Base-by-base conservation (phyloP, 345 rosid genomes). In the Isatis tinctoria region DNA sequence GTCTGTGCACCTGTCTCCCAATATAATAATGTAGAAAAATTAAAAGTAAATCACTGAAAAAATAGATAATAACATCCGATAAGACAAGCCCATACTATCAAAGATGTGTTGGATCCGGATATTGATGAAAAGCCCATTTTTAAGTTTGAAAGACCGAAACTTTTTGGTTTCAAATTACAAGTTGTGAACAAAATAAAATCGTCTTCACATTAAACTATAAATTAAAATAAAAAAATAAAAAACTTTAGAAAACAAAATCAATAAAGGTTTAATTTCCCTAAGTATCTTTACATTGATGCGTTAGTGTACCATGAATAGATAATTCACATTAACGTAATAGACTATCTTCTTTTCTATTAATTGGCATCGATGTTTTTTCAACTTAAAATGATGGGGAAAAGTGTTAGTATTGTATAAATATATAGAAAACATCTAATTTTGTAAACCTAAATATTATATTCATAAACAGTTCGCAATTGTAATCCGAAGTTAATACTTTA, bases 21-120 rank as follows among this genome's bases (percentile, higher is more conserved):
- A 9, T 43, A 43, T 43, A 37, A 69, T 58, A 44, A 43, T 57
- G 10, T 17, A 3, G 8, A 8, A 3, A 27, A 6, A 10, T n/a
- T n/a, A 6, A 24, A 22, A 10, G 26, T 16, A 56, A 27, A 45
- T 27, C 6, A 28, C 17, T 30, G 6, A 8, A 18, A 27, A 26
- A 41, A 53, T 52, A 20, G n/a, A 41, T 20, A 26, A 44, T 36
- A 12, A 30, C 17, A 20, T 17, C 73, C 11, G 56, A 32, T 13
- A 35, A 62, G 70, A 30, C 43, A 62, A 52, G 59, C 71, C 77
- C 65, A 44, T n/a, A 53, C 3, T 4, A 32, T 12, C 5, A 53
- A 22, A 43, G 8, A 45, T 58, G 0, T 5, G 32, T 18, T 36
- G 52, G 67, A 57, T 45, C 39, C 32, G 16, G 0, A 53, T 28